Evolutionary conservation across 768 basidiomycete genomes (phyloP).

Genomic region (Pleurotus platypus): DNA sequence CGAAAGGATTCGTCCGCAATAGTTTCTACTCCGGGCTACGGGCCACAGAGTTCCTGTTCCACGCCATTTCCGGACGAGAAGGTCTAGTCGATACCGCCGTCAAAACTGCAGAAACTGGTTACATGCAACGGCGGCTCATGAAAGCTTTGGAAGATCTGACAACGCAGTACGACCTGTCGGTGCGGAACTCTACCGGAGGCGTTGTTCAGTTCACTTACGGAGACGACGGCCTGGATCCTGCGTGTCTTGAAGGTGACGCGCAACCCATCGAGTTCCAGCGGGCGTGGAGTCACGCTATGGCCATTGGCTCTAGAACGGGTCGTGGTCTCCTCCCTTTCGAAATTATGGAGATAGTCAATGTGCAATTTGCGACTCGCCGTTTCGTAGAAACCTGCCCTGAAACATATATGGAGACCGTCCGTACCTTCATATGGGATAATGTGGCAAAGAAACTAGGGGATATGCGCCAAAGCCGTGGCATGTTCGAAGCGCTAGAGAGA

Average conservation of each 20-base stretch:
- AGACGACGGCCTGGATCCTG: slow-evolving; percentile 96
- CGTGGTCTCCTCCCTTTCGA: slow-evolving; percentile 82
- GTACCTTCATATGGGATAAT: slow-evolving; percentile 64
- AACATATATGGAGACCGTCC: slow-evolving; percentile 65
- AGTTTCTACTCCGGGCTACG: slow-evolving; percentile 91
- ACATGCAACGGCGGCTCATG: slow-evolving; percentile 99
- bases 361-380: slow-evolving; percentile 50
- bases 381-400: slow-evolving; percentile 71
- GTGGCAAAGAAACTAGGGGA: slow-evolving; percentile 65
- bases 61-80: slow-evolving; percentile 98
- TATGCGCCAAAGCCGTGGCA: slow-evolving; percentile 67
- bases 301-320: slow-evolving; percentile 55
- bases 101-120: slow-evolving; percentile 99
- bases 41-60: slow-evolving; percentile 97
- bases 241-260: slow-evolving; percentile 88
- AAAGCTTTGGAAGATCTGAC: slow-evolving; percentile 97
- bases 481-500: slow-evolving; percentile 79
- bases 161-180: slow-evolving; percentile 93
- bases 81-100: slow-evolving; percentile 99
- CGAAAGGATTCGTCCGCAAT: slow-evolving; percentile 97
- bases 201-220: slow-evolving; percentile 97
- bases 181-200: slow-evolving; percentile 91
- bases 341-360: slow-evolving; percentile 69
- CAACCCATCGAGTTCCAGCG: slow-evolving; percentile 89
- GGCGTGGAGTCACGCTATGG: slow-evolving; percentile 80